Percentiles rank a stretch among this genome's conserved stretches.
These are phyloP conservation scores for Sporothrix phasma DNA, from an alignment of 2,329 filamentous ascomycete genomes.

Conservation along the genomic window DNA sequence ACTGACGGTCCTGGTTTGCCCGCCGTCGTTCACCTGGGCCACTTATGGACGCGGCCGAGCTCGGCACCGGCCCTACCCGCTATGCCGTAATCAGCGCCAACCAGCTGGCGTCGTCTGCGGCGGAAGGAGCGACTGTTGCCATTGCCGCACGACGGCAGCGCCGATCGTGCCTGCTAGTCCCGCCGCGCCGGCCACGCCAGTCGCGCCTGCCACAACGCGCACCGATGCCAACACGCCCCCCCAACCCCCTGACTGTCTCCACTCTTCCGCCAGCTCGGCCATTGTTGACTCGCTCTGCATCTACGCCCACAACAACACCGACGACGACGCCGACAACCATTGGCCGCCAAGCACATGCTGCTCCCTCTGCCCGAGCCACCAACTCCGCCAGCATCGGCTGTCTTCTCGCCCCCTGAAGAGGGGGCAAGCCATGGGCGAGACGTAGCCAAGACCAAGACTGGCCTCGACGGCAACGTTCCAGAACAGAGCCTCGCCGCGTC, in stretches of 20 bases:
- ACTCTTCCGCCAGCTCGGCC: background rate
- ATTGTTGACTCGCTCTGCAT: background rate
- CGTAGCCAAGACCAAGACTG: background rate
- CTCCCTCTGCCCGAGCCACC: background rate
- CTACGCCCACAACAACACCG: background rate
- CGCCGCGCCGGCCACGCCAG: background rate
- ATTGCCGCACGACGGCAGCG: background rate
- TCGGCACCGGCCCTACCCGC: slow-evolving; percentile 3
- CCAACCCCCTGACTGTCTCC: background rate
- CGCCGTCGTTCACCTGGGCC: slow-evolving; percentile 7
- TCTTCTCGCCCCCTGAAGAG: slow-evolving; percentile 5
- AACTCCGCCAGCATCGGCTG: background rate
- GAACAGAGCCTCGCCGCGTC: background rate
- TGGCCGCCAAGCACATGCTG: background rate
- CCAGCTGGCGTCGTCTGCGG: background rate
- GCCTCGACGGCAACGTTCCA: background rate
- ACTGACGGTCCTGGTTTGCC: background rate
- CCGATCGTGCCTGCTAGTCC: background rate
- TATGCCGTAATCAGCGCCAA: slow-evolving; percentile 18
- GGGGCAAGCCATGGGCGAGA: background rate
- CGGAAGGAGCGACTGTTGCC: background rate
- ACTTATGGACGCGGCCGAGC: slow-evolving; percentile 17
- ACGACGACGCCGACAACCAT: background rate
- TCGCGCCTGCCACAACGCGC: background rate
- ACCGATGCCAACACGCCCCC: background rate